Base-by-base conservation (phyloP, 2,329 filamentous ascomycete genomes). In the Paraphaeosphaeria minitans region DNA sequence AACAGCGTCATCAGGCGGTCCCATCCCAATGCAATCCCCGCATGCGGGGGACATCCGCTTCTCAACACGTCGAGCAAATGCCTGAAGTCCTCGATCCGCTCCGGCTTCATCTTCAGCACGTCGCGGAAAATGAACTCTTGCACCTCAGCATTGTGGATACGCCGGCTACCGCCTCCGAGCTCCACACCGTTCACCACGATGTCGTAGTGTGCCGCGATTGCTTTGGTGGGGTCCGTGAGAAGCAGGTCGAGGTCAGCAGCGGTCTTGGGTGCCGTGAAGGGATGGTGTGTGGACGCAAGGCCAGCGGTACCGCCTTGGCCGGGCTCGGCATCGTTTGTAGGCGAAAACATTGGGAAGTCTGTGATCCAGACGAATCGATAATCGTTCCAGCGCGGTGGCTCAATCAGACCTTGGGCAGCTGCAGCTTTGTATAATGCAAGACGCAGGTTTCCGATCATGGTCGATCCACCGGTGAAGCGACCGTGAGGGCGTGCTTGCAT, bases 141-240 rank as follows among this genome's bases (percentile, higher is more conserved):
- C 66, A 97, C 84, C 0, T 85, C 82, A 0, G 92, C 89, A 45
- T 90, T 84, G 77, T 99, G 95, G 57, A 98, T 97, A 83, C 95
- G 91, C 14, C 92, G 87, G 75, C 91, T 96, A 35, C 95, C 96
- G 12, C 95, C 95, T 27, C 95, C 95, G 1, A 99, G 85, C 77
- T 99, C 95, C 5, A 97, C 87, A 4, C 95, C 95, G 73, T 99
- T 99, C 67, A 98, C 86, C 0, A 99, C 94, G 14, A 99, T 87
- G 69, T 99, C 95, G 78, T 97, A 99, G 73, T 97, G 93, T 68
- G 96, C 94, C 3, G 90, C 96, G 66, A 84, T 86, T 1, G 87
- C 92, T 48, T 83, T 78, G 0, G 92, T 82, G 0, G 95, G 94
- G 42, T 93, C 83, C 0, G 83, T 87, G 39, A 87, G 81, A 1